These are phyloP conservation scores for Skeletonema costatum DNA, from an alignment of 108 stramenopile species.

Conservation along the genomic window DNA sequence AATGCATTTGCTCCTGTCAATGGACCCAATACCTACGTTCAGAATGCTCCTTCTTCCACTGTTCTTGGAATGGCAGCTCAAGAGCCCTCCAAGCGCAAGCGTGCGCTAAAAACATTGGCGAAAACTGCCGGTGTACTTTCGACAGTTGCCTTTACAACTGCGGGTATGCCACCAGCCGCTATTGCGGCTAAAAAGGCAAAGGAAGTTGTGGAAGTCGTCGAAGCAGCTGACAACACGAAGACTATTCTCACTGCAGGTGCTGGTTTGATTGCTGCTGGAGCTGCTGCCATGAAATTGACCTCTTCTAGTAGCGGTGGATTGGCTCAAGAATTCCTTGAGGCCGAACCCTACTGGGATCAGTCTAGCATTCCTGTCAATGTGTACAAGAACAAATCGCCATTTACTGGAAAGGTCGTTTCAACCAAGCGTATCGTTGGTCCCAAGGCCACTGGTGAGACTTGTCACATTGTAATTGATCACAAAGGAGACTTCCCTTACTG, in stretches of 20 bases:
- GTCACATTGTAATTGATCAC: conserved; percentile 85
- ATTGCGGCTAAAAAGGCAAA: conserved; percentile 64
- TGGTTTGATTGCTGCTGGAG: conserved; percentile 67
- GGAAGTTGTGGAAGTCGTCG: conserved; percentile 64
- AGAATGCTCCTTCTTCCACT: conserved; percentile 20
- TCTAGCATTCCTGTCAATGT: conserved; percentile 75
- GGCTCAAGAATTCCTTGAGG: conserved; percentile 84
- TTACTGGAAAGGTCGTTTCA: conserved; percentile 75
- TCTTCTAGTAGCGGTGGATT: conserved; percentile 1
- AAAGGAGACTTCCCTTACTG: conserved; percentile 84
- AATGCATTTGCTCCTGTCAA: conserved; percentile 36
- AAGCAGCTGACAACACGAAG: conserved; percentile 67
- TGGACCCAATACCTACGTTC: conserved; percentile 20
- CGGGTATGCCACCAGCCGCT: conserved; percentile 66
- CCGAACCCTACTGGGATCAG: conserved; percentile 77
- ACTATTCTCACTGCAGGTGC: conserved; percentile 67
- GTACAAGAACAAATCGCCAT: conserved; percentile 83
- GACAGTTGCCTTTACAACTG: conserved; percentile 67
- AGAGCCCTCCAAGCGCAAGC: conserved; percentile 64
- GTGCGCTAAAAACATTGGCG: conserved; percentile 62
- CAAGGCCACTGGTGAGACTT: conserved; percentile 77
- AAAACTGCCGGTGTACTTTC: conserved; percentile 73
- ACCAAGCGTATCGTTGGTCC: conserved; percentile 87
- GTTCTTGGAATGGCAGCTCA: conserved; percentile 66
- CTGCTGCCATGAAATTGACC: conserved; percentile 50